Evolutionary conservation across 78 protist species (phyloP), one percentile per base, ranked within the genome.

Genomic region (Dictyostelium brefeldianum): DNA sequence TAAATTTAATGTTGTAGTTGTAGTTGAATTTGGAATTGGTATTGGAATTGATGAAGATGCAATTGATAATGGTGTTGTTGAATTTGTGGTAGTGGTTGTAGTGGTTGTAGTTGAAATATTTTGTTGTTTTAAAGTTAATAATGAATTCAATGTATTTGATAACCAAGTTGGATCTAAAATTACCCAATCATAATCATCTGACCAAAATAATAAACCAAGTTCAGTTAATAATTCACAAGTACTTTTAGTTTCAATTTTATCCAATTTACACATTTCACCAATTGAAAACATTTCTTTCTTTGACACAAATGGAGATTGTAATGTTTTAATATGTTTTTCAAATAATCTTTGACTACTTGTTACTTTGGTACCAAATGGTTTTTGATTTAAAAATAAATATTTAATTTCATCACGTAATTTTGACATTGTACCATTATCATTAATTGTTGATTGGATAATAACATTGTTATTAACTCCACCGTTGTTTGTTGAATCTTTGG

Each of bases 251-350:
- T 46, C 74, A 10, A 59, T 18, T 48, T 85, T 85, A 75, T 85
- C 92, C 17, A 85, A 51, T 36, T 80, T 80, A 48, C 92, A 85
- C 81, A 85, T 85, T 20, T 85, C 83, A 27, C 92, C 92, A 47
- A 85, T 73, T 46, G 81, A 22, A 14, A 54, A 17, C 5, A 85
- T 22, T 15, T 85, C 92, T 27, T 73, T 67, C 67, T 87, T 87
- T 10, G 78, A 50, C 5, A 87, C 78, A 56, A 77, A 74, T 43
- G 93, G 93, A 18, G 83, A 46, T 20, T 46, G 78, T 12, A 87
- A 41, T 8, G 93, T 87, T 51, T 87, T 87, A 11, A 87, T 27
- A 64, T 87, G 93, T 17, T 70, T 80, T 64, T 87, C 93, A 29
- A 87, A 87, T 5, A 87, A 36, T 41, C 78, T 65, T 14, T 87